These are phyloP conservation scores for Gymnopilus dilepis DNA, from an alignment of 768 basidiomycete species.

Conservation along the genomic window DNA sequence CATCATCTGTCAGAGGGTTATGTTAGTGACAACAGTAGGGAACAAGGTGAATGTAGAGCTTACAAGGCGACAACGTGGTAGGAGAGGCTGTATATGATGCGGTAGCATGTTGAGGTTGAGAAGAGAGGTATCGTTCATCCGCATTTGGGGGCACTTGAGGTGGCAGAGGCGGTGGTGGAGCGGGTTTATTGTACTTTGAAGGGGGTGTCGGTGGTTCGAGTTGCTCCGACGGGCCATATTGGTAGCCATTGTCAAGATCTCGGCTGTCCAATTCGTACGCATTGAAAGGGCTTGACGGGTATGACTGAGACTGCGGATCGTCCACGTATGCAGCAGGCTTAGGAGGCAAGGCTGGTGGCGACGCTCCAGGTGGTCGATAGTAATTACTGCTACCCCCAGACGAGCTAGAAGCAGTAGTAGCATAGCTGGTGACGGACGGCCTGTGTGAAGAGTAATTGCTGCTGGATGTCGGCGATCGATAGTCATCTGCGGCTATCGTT, in stretches of 20 bases:
- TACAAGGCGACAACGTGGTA: constrained; percentile 20
- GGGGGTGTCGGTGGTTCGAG: not conserved
- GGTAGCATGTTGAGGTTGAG: constrained; percentile 2
- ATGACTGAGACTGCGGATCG: constrained; percentile 17
- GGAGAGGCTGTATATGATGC: constrained; percentile 14
- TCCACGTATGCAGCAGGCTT: constrained; percentile 29
- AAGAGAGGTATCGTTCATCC: constrained; percentile 12
- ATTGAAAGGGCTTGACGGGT: constrained; percentile 19
- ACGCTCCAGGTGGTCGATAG: constrained; percentile 37
- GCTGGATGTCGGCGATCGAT: constrained; percentile 17
- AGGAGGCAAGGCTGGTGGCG: constrained; percentile 34
- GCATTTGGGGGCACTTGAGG: constrained; percentile 12
- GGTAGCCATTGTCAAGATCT: constrained; percentile 19
- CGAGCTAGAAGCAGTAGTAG: constrained; percentile 22
- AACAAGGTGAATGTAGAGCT: constrained; percentile 1
- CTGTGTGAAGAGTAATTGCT: constrained; percentile 26
- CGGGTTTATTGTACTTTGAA: constrained; percentile 1
- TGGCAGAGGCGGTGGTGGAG: constrained; percentile 23
- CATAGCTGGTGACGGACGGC: constrained; percentile 24
- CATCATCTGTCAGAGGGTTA: constrained; percentile 14
- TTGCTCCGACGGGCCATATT: constrained; percentile 16
- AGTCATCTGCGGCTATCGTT: constrained; percentile 20
- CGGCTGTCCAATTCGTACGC: constrained; percentile 22
- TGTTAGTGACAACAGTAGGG: not conserved
- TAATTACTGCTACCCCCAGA: constrained; percentile 24